These are phyloP conservation scores for Ceriops zippeliana DNA, from an alignment of 345 rosid genomes.

Conservation along the genomic window DNA sequence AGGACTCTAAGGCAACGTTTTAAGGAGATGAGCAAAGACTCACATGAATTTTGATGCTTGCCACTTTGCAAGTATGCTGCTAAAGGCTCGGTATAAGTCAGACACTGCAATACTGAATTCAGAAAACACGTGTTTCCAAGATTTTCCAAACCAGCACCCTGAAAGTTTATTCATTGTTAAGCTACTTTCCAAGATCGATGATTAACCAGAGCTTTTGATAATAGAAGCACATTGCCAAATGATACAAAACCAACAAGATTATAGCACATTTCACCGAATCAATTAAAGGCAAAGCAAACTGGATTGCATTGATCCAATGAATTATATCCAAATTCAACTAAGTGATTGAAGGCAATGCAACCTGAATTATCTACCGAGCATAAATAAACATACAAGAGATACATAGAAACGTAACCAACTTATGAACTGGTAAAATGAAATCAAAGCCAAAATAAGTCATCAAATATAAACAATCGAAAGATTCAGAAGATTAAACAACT, in stretches of 20 bases:
- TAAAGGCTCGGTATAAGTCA: constrained; percentile 91
- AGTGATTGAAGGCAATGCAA: too few species aligned
- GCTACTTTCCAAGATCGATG: background rate
- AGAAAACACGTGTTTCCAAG: constrained; percentile 98
- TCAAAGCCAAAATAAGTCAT: too few species aligned
- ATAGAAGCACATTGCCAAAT: background rate
- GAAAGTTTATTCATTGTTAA: constrained; percentile 22
- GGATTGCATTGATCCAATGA: too few species aligned
- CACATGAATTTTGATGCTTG: constrained; percentile 73
- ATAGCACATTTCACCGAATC: background rate
- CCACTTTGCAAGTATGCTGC: constrained; percentile 86
- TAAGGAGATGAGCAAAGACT: constrained; percentile 25
- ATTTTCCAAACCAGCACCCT: constrained; percentile 97
- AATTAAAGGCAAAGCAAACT: too few species aligned
- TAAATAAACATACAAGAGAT: too few species aligned
- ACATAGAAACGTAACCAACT: too few species aligned
- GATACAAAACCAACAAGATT: background rate
- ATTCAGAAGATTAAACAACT: too few species aligned
- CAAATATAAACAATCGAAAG: too few species aligned
- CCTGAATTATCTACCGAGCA: too few species aligned
- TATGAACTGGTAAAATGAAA: too few species aligned
- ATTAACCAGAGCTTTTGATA: constrained; percentile 6
- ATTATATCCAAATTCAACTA: too few species aligned
- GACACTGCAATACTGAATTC: constrained; percentile 89
- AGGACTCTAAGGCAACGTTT: background rate